These are phyloP conservation scores for Coniosporium tulheliwenetii DNA, from an alignment of 2,329 filamentous ascomycete species.

Conservation along the genomic window DNA sequence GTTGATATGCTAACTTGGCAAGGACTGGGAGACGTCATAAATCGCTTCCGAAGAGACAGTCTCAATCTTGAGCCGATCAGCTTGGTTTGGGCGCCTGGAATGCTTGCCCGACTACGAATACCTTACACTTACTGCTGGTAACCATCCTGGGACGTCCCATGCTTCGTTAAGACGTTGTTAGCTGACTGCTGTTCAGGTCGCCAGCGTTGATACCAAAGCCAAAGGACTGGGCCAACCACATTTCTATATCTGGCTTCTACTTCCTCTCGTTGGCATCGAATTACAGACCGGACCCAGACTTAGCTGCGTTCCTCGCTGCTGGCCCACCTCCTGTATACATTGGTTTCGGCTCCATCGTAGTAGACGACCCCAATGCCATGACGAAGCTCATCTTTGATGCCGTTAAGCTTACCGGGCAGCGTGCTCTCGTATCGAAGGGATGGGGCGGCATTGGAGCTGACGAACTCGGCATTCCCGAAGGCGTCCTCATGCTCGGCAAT, in stretches of 20 bases:
- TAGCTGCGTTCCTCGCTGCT: constrained; percentile 49
- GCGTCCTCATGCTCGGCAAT: constrained; percentile 37
- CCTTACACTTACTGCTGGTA: constrained; percentile 86
- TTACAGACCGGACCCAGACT: constrained; percentile 49
- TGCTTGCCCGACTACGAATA: constrained; percentile 59
- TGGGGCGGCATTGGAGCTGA: constrained; percentile 33
- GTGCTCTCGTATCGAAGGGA: constrained; percentile 39
- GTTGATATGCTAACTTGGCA: constrained; percentile 93
- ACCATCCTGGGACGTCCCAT: neutral
- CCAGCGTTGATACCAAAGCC: constrained; percentile 66
- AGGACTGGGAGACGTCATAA: constrained; percentile 79
- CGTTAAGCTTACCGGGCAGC: constrained; percentile 34
- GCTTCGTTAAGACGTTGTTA: no score
- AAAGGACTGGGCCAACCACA: constrained; percentile 56
- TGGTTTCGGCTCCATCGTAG: constrained; percentile 70
- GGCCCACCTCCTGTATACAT: constrained; percentile 67
- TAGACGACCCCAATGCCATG: constrained; percentile 57
- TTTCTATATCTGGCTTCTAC: constrained; percentile 62
- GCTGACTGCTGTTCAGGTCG: constrained; percentile 29
- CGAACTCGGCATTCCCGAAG: constrained; percentile 20
- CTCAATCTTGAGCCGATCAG: constrained; percentile 65
- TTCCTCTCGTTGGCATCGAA: constrained; percentile 54
- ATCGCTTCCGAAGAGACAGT: constrained; percentile 62
- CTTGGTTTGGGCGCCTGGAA: constrained; percentile 66
- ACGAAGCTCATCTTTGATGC: constrained; percentile 60